A percentile compares a stretch with the other conserved stretches of the same genome.
These are phyloP conservation scores for Ambrosia hybrid DNA, from an alignment of 140 eudicot species.

Conservation along the genomic window DNA sequence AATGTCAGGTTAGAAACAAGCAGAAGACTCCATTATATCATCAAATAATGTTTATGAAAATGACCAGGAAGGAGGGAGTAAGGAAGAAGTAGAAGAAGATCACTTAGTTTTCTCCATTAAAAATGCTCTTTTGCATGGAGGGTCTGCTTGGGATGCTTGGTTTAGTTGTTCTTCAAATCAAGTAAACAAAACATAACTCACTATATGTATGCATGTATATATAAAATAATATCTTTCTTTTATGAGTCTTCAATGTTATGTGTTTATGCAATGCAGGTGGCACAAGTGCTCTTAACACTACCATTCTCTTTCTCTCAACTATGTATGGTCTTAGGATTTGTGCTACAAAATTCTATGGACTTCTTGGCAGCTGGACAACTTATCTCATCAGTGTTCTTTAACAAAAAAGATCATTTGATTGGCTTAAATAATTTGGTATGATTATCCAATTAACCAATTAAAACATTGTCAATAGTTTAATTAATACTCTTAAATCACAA, in stretches of 20 bases:
- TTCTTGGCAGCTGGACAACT: slow-evolving; percentile 95
- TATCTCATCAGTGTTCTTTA: slow-evolving; percentile 92
- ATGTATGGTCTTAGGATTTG: slow-evolving; percentile 81
- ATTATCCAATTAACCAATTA: background rate
- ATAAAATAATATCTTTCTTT: too few species aligned
- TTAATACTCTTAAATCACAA: background rate
- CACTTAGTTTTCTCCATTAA: slow-evolving; percentile 56
- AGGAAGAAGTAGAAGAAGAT: slow-evolving; percentile 43
- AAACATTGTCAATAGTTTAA: too few species aligned
- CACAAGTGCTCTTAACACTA: slow-evolving; percentile 86
- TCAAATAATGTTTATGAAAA: slow-evolving; percentile 48
- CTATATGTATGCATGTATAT: too few species aligned
- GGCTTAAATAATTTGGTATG: background rate
- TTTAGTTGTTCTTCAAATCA: slow-evolving; percentile 97
- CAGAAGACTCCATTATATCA: slow-evolving; percentile 84
- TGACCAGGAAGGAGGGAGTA: slow-evolving; percentile 38
- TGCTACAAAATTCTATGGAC: slow-evolving; percentile 74
- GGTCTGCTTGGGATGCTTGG: slow-evolving; percentile 98
- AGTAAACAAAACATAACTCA: slow-evolving; percentile 34
- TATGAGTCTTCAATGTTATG: slow-evolving; percentile 17
- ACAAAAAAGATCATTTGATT: background rate
- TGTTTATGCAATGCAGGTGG: slow-evolving; percentile 57
- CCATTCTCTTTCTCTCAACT: slow-evolving; percentile 94
- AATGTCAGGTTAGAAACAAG: slow-evolving; percentile 83
- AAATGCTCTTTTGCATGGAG: slow-evolving; percentile 84